Evolutionary conservation across 2,329 filamentous ascomycete genomes (phyloP).

Genomic region (Clonostachys rosea): DNA sequence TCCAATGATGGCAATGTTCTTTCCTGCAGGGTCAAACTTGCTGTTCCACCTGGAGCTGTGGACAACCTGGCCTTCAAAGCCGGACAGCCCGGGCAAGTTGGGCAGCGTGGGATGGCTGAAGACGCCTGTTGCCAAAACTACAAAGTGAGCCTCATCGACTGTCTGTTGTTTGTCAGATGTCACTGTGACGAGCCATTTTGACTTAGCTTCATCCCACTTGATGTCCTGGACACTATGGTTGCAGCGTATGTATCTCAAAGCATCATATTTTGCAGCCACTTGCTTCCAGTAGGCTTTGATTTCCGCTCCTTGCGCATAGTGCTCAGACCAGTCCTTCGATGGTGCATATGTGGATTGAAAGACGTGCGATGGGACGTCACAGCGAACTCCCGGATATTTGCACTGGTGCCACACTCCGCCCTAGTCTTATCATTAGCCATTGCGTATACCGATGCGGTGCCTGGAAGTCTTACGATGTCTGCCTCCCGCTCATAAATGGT

Average conservation of each 20-base stretch:
- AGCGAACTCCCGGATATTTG: conserved; percentile 4
- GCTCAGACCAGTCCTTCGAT: conserved; percentile 64
- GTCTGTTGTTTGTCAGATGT: conserved; percentile 12
- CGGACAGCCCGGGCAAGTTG: conserved; percentile 34
- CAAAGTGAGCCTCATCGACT: conserved; percentile 32
- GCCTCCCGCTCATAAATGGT: conserved; percentile 65
- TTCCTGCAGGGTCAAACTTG: conserved; percentile 40
- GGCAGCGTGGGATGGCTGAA: conserved; percentile 41
- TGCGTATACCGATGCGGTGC: no score
- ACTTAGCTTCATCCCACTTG: not conserved
- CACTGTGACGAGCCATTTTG: not conserved
- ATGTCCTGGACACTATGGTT: not conserved
- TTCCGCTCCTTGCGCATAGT: conserved; percentile 63
- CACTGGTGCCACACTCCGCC: no score
- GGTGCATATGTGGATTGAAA: conserved; percentile 67
- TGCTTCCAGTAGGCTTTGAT: conserved; percentile 18
- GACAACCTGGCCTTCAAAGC: conserved; percentile 42
- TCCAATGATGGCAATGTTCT: conserved; percentile 50
- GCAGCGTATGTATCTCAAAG: no score
- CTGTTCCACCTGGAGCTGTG: conserved; percentile 50
- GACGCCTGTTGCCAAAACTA: conserved; percentile 4
- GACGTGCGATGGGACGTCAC: conserved; percentile 54
- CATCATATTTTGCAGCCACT: no score
- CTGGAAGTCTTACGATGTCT: conserved; percentile 48
- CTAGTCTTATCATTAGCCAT: no score